Evolutionary conservation across 2,329 filamentous ascomycete genomes (phyloP).

Genomic region (Aspergillus intermedius): DNA sequence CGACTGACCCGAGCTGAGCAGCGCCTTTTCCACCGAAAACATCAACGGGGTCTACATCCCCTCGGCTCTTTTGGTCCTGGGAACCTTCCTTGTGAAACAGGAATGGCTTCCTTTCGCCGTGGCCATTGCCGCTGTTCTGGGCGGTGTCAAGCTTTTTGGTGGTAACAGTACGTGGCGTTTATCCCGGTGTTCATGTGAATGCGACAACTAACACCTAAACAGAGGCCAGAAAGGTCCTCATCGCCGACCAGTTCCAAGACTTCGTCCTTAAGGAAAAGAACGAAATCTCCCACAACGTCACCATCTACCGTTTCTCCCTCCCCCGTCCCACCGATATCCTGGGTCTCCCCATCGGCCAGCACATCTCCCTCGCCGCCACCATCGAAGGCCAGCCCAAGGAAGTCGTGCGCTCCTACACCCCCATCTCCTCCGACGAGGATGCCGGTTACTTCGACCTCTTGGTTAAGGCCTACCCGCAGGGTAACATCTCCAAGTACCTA

Average conservation of each 20-base stretch:
- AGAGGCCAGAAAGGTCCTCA: slow-evolving; percentile 77
- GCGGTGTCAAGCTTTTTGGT: slow-evolving; percentile 63
- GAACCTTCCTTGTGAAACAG: slow-evolving; percentile 68
- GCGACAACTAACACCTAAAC: slow-evolving; percentile 4
- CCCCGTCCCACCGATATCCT: slow-evolving; percentile 73
- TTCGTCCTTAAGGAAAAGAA: slow-evolving; percentile 94
- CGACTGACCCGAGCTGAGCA: slow-evolving; percentile 2
- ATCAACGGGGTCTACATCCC: slow-evolving; percentile 79
- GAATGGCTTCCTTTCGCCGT: slow-evolving; percentile 70
- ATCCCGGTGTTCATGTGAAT: neutral
- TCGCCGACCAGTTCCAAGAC: slow-evolving; percentile 80
- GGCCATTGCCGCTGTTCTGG: slow-evolving; percentile 58
- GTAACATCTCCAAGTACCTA: slow-evolving; percentile 94
- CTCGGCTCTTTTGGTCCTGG: slow-evolving; percentile 68
- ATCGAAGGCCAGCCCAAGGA: slow-evolving; percentile 73
- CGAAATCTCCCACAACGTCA: slow-evolving; percentile 93
- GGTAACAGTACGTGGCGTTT: slow-evolving; percentile 43
- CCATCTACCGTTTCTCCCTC: slow-evolving; percentile 93
- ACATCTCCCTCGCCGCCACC: slow-evolving; percentile 88
- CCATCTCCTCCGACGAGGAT: slow-evolving; percentile 82
- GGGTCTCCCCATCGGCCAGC: slow-evolving; percentile 94
- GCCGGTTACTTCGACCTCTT: slow-evolving; percentile 91
- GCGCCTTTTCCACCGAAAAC: slow-evolving; percentile 45
- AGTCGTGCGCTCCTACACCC: slow-evolving; percentile 85
- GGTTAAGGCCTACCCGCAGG: slow-evolving; percentile 95